These are phyloP conservation scores for Russula earlei DNA, from an alignment of 768 basidiomycete genomes.

Conservation along the genomic window DNA sequence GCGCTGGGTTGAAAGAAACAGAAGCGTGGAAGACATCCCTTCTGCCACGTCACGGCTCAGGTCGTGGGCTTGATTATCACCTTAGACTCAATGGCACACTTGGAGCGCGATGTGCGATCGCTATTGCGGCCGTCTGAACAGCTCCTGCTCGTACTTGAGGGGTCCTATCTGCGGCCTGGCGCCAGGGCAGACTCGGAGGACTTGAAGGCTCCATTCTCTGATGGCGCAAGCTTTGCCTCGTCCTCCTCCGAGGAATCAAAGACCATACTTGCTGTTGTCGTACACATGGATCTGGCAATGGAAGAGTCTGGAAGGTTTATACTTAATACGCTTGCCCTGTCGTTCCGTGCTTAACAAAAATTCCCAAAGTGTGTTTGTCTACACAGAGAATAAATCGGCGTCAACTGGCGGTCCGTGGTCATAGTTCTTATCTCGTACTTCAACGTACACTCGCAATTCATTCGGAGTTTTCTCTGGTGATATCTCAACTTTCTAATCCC, in stretches of 20 bases:
- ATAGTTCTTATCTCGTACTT: conserved; percentile 5
- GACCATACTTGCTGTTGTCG: conserved; percentile 5
- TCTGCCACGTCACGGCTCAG: neutral
- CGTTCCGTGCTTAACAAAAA: neutral
- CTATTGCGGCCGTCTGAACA: conserved; percentile 12
- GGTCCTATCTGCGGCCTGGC: neutral
- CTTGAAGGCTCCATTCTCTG: neutral
- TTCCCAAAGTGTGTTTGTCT: conserved; percentile 7
- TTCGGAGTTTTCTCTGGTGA: conserved; percentile 7
- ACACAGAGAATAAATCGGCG: neutral
- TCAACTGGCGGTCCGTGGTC: neutral
- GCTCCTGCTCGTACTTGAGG: neutral
- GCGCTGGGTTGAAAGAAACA: neutral
- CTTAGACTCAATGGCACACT: conserved; percentile 6
- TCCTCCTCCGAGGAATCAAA: neutral
- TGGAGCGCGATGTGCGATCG: conserved; percentile 6
- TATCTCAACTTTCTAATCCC: conserved; percentile 9
- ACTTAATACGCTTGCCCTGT: neutral
- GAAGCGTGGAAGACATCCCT: neutral
- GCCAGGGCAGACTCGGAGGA: neutral
- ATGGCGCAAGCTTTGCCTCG: neutral
- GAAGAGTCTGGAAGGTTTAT: conserved; percentile 11
- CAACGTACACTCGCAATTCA: conserved; percentile 14
- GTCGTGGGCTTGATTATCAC: neutral
- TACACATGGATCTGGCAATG: neutral